These are phyloP conservation scores for Jackrogersella minutella DNA, from an alignment of 495 filamentous ascomycete species.

Conservation along the genomic window DNA sequence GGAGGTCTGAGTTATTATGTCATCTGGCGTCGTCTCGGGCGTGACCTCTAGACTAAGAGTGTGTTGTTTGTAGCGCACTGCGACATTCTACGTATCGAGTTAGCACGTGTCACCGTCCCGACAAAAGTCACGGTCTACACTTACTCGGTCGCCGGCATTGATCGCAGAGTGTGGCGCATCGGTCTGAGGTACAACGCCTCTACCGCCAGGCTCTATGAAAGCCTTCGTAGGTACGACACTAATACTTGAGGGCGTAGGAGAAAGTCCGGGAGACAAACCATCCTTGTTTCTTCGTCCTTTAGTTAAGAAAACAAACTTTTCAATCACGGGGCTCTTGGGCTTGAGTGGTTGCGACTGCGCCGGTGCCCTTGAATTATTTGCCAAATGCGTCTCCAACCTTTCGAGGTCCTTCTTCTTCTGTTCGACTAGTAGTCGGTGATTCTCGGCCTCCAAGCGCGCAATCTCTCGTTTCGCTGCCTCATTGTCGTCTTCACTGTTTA, in stretches of 20 bases:
- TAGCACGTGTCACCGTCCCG: conserved; percentile 5
- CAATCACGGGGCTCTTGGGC: conserved; percentile 48
- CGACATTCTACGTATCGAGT: conserved; percentile 59
- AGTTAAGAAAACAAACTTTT: conserved; percentile 51
- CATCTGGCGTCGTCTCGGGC: conserved; percentile 74
- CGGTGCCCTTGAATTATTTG: conserved; percentile 34
- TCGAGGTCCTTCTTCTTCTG: conserved; percentile 55
- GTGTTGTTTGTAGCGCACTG: conserved; percentile 70
- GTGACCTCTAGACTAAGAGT: conserved; percentile 71
- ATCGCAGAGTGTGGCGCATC: conserved; percentile 87
- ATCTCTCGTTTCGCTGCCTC: conserved; percentile 30
- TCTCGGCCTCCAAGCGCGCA: conserved; percentile 50
- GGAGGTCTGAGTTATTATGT: conserved; percentile 69
- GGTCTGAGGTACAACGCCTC: conserved; percentile 66
- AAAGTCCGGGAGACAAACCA: conserved; percentile 41
- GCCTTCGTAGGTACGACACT: conserved; percentile 36
- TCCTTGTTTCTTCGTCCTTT: conserved; percentile 45
- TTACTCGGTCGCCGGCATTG: conserved; percentile 78
- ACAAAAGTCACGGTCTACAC: conserved; percentile 38
- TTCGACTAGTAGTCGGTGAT: conserved; percentile 54
- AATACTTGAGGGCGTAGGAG: conserved; percentile 36
- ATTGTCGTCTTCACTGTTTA: conserved; percentile 29
- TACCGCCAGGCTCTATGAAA: conserved; percentile 45
- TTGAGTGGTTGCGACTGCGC: conserved; percentile 30
- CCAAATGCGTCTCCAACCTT: conserved; percentile 53